A percentile compares a stretch with the other conserved stretches of the same genome.
Evolutionary conservation across 202 grass and related monocot species (phyloP).

Genomic region (Saccharum hybrid): DNA sequence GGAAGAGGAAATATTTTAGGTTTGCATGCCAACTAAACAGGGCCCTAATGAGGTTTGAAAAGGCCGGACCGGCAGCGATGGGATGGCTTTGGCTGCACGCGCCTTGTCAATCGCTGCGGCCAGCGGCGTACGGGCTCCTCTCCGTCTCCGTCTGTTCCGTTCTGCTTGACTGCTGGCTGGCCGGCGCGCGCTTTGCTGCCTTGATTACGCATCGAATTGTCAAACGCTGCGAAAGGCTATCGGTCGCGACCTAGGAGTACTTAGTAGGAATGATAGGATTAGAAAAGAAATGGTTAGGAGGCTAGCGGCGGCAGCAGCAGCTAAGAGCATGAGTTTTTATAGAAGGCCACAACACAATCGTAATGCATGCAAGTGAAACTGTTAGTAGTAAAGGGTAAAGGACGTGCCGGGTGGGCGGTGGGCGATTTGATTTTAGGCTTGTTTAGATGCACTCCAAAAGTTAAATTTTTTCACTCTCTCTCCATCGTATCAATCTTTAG

Average conservation of each 20-base stretch:
- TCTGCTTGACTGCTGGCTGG: neutral
- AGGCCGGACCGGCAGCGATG: slow-evolving; percentile 27
- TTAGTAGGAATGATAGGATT: too few relatives aligned
- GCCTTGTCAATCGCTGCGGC: slow-evolving; percentile 16
- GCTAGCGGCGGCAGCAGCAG: neutral
- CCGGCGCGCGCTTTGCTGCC: neutral
- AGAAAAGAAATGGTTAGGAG: slow-evolving; percentile 15
- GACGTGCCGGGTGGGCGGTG: neutral
- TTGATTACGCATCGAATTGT: slow-evolving; percentile 14
- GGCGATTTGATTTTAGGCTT: slow-evolving; percentile 17
- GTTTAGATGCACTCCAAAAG: too few relatives aligned
- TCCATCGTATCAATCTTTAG: too few relatives aligned
- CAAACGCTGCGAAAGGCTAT: slow-evolving; percentile 26
- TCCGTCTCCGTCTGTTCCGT: neutral
- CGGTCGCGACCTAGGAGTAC: neutral
- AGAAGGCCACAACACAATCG: neutral
- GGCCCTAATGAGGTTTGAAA: slow-evolving; percentile 32
- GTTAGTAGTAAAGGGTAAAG: neutral
- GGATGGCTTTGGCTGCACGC: slow-evolving; percentile 41
- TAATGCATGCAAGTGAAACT: neutral
- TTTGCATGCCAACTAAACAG: too few relatives aligned
- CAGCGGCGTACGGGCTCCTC: neutral
- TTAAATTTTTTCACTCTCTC: too few relatives aligned
- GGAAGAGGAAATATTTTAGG: too few relatives aligned
- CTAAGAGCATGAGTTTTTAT: slow-evolving; percentile 11